Base-by-base conservation (phyloP, 768 basidiomycete species). In the Mycena kentingensis region DNA sequence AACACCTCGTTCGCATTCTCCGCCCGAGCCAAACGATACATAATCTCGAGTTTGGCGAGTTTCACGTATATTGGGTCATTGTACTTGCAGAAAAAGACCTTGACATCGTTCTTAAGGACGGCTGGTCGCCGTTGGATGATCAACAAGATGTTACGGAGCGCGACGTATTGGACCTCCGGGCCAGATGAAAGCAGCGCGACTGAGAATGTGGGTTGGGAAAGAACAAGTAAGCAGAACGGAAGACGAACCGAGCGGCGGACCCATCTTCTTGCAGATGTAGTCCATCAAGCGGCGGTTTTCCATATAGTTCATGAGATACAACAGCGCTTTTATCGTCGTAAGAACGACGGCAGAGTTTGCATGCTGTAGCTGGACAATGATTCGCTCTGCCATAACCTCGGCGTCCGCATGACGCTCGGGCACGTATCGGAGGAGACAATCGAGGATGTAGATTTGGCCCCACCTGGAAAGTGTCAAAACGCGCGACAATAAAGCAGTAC, bases 281-380 rank as follows among this genome's bases (percentile, higher is more conserved):
- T 97, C 90, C 42, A 97, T 89, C 42, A 93, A 72, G 35, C 77
- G 81, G 52, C 90, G 83, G 67, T 90, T 88, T 56, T 92, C 89
- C 90, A 98, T 98, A 71, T 99, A 98, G 70, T 98, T 99, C 96
- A 99, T 98, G 54, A 98, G 76, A 65, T 96, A 98, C 18, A 98
- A 76, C 22, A 98, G 78, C 49, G 90, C 86, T 73, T 99, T 98
- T 79, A 98, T 91, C 13, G 94, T 90, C n/a, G 96, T 98, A 48
- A 99, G 77, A 11, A 98, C 94, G n/a, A 99, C 97, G 2, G 97
- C 97, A 24, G 93, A 95, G 68, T 99, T 99, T n/a, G 94, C 93
- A 67, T 98, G 96, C 65, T 97, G 93, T 24, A 99, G 76, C 61
- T 98, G 89, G 41, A 93, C 81, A 39, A 94, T 84, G 58, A 99